Percentiles rank a stretch among this genome's conserved stretches.
Evolutionary conservation across 129 eudicot species (phyloP).

Genomic region (Helichrysum umbraculigerum): DNA sequence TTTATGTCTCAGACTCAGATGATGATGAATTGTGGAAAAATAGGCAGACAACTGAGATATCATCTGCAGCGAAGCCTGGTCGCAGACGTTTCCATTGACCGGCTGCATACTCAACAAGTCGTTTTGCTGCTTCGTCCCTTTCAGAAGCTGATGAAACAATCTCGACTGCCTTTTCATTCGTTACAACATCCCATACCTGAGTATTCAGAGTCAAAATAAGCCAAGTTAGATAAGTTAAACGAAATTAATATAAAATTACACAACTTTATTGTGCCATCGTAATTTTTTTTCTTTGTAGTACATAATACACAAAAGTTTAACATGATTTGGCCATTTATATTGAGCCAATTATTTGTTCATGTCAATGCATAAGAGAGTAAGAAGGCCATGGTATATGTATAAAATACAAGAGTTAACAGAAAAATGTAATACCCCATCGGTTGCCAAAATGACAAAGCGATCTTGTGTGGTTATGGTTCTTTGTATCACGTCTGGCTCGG

Average conservation of each 20-base stretch:
- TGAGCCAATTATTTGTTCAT: not conserved
- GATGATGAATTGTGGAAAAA: conserved; percentile 50
- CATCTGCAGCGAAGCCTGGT: conserved; percentile 59
- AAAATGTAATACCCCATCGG: conserved; percentile 76
- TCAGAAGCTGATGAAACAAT: conserved; percentile 61
- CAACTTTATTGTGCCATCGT: too few species aligned
- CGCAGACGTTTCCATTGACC: conserved; percentile 72
- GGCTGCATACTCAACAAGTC: conserved; percentile 68
- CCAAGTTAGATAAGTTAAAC: not conserved
- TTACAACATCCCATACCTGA: conserved; percentile 93
- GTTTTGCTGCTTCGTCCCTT: conserved; percentile 71
- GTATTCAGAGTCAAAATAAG: not conserved
- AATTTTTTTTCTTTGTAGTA: not conserved
- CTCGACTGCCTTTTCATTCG: conserved; percentile 85
- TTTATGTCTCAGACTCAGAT: not conserved
- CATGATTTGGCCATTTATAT: not conserved
- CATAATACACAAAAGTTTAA: not conserved
- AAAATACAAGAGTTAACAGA: conserved; percentile 5
- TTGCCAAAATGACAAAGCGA: conserved; percentile 76
- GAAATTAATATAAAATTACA: not conserved
- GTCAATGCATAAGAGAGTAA: not conserved
- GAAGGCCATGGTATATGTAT: not conserved
- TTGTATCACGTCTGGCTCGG: conserved; percentile 84
- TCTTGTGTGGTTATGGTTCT: conserved; percentile 61
- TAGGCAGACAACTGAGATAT: conserved; percentile 83